Evolutionary conservation across 169 alveolate species (phyloP), one percentile per base, ranked within the genome.

Genomic region (Blepharisma undulans): DNA sequence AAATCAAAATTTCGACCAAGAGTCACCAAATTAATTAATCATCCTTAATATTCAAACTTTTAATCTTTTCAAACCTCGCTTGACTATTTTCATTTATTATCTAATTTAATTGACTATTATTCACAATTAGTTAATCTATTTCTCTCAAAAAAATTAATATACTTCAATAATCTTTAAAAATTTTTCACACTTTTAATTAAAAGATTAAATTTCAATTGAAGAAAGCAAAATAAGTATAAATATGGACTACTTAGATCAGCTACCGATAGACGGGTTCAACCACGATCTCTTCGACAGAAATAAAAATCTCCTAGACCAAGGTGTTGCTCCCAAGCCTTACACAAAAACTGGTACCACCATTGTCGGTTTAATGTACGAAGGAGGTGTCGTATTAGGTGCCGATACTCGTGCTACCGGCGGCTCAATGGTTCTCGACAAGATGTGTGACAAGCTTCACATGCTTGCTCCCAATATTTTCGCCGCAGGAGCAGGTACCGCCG

Each of bases 401-500:
- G 99, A 99, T 93, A 99, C 99, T 16, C 95, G 99, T 89, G 99
- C 99, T 76, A 99, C 99, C 4, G 99, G 95, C 72, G 99, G 99
- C 10, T 95, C 99, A n/a, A 98, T 98, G 22, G 99, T 99, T n/a
- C 99, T 99, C 16, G 99, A 98, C 92, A 98, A 99, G 91, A 97
- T 98, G 96, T 99, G 99, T 92, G 96, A 97, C 90, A 99, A 99
- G 97, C 96, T 99, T 61, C 99, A 99, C 93, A 91, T 96, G 79
- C 95, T 99, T 14, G 98, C 99, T 79, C 99, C 99, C 88, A 98
- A 98, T 91, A 98, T 99, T 90, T 98, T 94, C 93, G 98, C 99
- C 87, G 99, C 99, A 33, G 99, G 99, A 29, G 99, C 99, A 36
- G 99, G 99, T 61, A 98, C 99, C 30, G 99, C 99, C 0, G 99